A percentile compares a stretch with the other conserved stretches of the same genome.
Evolutionary conservation across 805 yeast species (phyloP).

Genomic region (Kodamaea jinghongensis): DNA sequence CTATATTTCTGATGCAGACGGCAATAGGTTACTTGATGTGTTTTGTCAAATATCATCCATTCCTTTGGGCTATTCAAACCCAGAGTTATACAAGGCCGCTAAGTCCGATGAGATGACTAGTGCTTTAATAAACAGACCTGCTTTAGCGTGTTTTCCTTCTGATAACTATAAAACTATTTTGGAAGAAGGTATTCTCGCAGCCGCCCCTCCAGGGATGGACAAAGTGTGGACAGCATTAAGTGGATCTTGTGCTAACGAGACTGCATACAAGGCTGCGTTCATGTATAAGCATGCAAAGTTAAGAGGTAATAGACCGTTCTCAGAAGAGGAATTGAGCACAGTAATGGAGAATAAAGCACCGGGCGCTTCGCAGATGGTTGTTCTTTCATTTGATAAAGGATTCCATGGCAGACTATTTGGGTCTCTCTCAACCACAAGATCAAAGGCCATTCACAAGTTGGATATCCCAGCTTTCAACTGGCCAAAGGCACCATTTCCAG

Average conservation of each 20-base stretch:
- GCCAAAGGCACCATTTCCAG: slow-evolving; percentile 53
- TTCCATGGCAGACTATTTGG: slow-evolving; percentile 61
- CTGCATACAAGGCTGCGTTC: slow-evolving; percentile 70
- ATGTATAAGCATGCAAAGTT: slow-evolving; percentile 57
- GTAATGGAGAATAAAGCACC: slow-evolving; percentile 52
- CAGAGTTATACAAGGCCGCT: slow-evolving; percentile 36
- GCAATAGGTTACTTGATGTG: slow-evolving; percentile 39
- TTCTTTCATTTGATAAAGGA: slow-evolving; percentile 51
- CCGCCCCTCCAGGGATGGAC: slow-evolving; percentile 62
- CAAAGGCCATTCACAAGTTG: slow-evolving; percentile 56
- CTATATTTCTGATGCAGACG: slow-evolving; percentile 42
- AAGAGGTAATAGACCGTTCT: slow-evolving; percentile 48
- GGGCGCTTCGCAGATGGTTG: slow-evolving; percentile 52
- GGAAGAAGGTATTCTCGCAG: slow-evolving; percentile 51
- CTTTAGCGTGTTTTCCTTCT: slow-evolving; percentile 42
- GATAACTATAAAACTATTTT: slow-evolving; percentile 42
- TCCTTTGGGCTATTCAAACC: slow-evolving; percentile 44
- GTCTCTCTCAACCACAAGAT: slow-evolving; percentile 53
- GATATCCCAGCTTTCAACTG: slow-evolving; percentile 60
- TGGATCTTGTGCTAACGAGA: slow-evolving; percentile 70
- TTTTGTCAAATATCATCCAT: slow-evolving; percentile 44
- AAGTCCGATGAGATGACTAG: slow-evolving; percentile 40
- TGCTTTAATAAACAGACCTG: slow-evolving; percentile 43
- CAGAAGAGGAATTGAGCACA: slow-evolving; percentile 44
- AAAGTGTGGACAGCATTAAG: slow-evolving; percentile 64